These are phyloP conservation scores for Gynochthodes officinalis DNA, from an alignment of 257 asterid genomes.

Conservation along the genomic window DNA sequence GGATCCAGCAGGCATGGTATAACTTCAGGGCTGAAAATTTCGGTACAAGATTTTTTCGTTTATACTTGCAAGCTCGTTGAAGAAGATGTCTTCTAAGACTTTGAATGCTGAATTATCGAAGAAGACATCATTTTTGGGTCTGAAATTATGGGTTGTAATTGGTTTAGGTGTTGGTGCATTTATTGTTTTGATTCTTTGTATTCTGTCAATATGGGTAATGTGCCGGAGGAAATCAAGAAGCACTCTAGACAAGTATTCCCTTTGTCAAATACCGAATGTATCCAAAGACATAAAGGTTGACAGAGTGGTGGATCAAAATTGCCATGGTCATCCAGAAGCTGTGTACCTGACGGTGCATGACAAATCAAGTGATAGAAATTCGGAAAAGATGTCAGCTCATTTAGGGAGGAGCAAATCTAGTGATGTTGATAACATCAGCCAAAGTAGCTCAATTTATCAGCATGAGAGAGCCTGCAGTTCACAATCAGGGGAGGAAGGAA, in stretches of 20 bases:
- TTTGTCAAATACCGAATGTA: conserved; percentile 61
- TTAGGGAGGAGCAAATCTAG: conserved; percentile 74
- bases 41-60: conserved; percentile 16
- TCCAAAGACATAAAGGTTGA: conserved; percentile 86
- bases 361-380: conserved; percentile 51
- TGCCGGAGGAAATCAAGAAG: conserved; percentile 65
- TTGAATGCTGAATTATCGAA: conserved; percentile 55
- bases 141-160: conserved; percentile 83
- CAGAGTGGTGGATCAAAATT: conserved; percentile 46
- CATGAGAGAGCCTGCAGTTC: conserved; percentile 67
- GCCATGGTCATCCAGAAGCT: conserved; percentile 44
- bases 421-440: conserved; percentile 80
- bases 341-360: conserved; percentile 50
- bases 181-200: conserved; percentile 64
- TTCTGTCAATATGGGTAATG: conserved; percentile 67
- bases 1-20: conserved; percentile 54
- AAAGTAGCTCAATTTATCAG: conserved; percentile 67
- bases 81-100: conserved; percentile 63
- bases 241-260: conserved; percentile 46
- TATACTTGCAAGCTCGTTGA: conserved; percentile 19
- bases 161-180: conserved; percentile 75
- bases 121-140: conserved; percentile 54
- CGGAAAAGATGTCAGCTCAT: conserved; percentile 67
- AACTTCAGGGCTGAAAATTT: conserved; percentile 14
- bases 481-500: conserved; percentile 96